Evolutionary conservation across 83 land plant species (phyloP).

Genomic region (Picea abies): DNA sequence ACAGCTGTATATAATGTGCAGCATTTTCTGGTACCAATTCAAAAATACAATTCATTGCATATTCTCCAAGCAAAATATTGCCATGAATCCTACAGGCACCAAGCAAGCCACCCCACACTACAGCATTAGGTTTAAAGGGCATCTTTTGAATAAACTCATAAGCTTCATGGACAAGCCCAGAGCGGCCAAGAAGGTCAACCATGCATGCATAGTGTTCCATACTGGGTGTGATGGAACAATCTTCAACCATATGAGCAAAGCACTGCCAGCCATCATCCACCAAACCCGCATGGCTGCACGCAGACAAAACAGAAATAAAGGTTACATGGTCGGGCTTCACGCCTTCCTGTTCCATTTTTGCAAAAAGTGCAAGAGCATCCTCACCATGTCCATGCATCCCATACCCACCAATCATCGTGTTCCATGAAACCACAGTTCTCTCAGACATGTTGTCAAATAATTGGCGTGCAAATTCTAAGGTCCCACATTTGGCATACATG

Average conservation of each 20-base stretch:
- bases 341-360: constrained; percentile 22
- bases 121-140: constrained; percentile 28
- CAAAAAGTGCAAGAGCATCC: constrained; percentile 25
- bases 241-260: constrained; percentile 23
- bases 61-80: constrained; percentile 18
- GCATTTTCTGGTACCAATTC: constrained; percentile 16
- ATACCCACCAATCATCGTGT: constrained; percentile 33
- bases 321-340: constrained; percentile 23
- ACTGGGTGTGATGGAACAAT: constrained; percentile 21
- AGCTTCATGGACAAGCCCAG: constrained; percentile 33
- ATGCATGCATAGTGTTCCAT: constrained; percentile 45
- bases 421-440: constrained; percentile 28
- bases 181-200: constrained; percentile 39
- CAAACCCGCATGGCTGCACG: constrained; percentile 35
- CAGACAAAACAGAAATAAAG: constrained; percentile 30
- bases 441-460: too few relatives aligned
- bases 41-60: constrained; percentile 18
- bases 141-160: constrained; percentile 24
- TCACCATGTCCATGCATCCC: constrained; percentile 28
- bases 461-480: too few relatives aligned
- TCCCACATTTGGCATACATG: constrained; percentile 43
- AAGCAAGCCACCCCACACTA: constrained; percentile 31
- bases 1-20: constrained; percentile 19
- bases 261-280: constrained; percentile 24
- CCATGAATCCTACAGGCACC: constrained; percentile 35